Evolutionary conservation across 2,329 filamentous ascomycete species (phyloP).

Genomic region (Dothideomycetidae sp.): DNA sequence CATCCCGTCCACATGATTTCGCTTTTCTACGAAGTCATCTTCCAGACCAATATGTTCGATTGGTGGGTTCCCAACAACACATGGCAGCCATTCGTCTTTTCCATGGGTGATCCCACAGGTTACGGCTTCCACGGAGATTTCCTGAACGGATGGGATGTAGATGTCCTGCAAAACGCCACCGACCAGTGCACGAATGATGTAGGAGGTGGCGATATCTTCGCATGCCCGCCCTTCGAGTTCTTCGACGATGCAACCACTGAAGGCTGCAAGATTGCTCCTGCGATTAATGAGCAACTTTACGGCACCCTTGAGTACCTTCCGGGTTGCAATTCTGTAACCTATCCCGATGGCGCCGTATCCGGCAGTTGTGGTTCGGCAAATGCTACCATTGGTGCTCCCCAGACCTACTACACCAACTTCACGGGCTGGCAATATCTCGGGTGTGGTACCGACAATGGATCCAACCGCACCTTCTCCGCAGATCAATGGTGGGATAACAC

Average conservation of each 20-base stretch:
- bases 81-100: conserved; percentile 29
- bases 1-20: conserved; percentile 26
- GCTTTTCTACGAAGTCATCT: conserved; percentile 29
- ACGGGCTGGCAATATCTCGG: conserved; percentile 19
- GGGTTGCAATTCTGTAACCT: conserved; percentile 22
- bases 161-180: conserved; percentile 27
- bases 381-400: conserved; percentile 12
- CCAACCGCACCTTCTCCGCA: conserved; percentile 15
- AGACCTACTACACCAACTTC: conserved; percentile 12
- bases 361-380: conserved; percentile 14
- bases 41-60: conserved; percentile 22
- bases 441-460: conserved; percentile 18
- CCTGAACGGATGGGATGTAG: conserved; percentile 34
- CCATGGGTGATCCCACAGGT: conserved; percentile 35
- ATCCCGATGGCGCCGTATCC: conserved; percentile 16
- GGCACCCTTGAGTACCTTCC: conserved; percentile 21
- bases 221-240: conserved; percentile 21
- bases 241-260: conserved; percentile 16
- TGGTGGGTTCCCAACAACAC: conserved; percentile 20
- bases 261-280: conserved; percentile 20
- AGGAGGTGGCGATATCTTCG: conserved; percentile 20
- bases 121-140: conserved; percentile 43
- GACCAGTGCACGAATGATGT: conserved; percentile 21
- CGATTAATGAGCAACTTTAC: conserved; percentile 19
- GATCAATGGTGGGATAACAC: conserved; percentile 11